Evolutionary conservation across 148 eudicot genomes (phyloP).

Genomic region (Nyssa sinensis): DNA sequence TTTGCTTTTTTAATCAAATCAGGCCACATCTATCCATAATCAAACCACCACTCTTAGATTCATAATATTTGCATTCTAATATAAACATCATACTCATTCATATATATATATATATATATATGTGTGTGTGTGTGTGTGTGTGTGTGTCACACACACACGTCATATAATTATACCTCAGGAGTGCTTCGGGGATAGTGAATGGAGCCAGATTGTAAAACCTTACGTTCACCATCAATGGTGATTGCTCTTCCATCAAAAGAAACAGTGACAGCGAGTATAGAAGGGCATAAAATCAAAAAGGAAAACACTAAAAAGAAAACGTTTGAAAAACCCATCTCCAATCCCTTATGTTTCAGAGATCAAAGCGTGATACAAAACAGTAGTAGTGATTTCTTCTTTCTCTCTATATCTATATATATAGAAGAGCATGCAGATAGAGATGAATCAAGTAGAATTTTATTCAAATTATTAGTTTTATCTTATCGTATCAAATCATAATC

Average conservation of each 20-base stretch:
- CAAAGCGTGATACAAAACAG: too few relatives aligned
- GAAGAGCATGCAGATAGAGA: too few relatives aligned
- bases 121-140: not conserved
- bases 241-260: slow-evolving; percentile 51
- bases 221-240: slow-evolving; percentile 46
- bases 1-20: slow-evolving; percentile 56
- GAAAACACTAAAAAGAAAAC: slow-evolving; percentile 24
- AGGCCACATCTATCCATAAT: slow-evolving; percentile 60
- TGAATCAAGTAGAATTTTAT: too few relatives aligned
- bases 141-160: not conserved
- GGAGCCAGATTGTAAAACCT: slow-evolving; percentile 47
- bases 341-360: too few relatives aligned
- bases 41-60: not conserved
- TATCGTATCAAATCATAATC: too few relatives aligned
- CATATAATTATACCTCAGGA: slow-evolving; percentile 26
- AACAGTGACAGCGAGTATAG: slow-evolving; percentile 24
- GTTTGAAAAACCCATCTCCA: not conserved
- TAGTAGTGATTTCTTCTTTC: too few relatives aligned
- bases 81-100: not conserved
- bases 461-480: too few relatives aligned
- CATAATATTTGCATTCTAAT: too few relatives aligned
- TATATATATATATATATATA: not conserved
- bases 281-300: slow-evolving; percentile 10
- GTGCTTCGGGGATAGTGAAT: slow-evolving; percentile 69
- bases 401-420: too few relatives aligned